Evolutionary conservation across 1,139 yeast species (phyloP), one percentile per base, ranked within the genome.

Genomic region (Blastobotrys niveus): DNA sequence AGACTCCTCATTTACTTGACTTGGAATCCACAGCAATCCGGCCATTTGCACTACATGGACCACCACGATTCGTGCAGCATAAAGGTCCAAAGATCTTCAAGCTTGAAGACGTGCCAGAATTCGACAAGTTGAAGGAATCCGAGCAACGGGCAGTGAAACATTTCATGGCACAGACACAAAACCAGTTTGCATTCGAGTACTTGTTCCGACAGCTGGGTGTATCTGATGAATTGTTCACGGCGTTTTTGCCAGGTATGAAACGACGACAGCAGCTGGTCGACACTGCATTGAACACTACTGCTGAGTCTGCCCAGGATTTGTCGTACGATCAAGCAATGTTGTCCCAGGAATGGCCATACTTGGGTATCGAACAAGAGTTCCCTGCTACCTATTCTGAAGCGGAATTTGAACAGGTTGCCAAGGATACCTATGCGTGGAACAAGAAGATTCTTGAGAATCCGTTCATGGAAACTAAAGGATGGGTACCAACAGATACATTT

Each of bases 401-500:
- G 42, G 79, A 75, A 51, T 59, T 77, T 20, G 77, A 72, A 40
- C 65, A 70, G 41, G 83, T 82, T 59, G 78, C 77, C 46, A 60
- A 67, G 24, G 77, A 75, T 25, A 72, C 86, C 56, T 80, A 76
- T 50, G 76, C 72, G 36, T 82, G 86, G 67, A 91, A 85, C 62
- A 67, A 76, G 53, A 79, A 77, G 53, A 67, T 84, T 41, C 74
- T 82, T 31, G 71, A 79, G 6, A 76, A 80, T 45, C 96, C 96
- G 38, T 88, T 88, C 64, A 81, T 86, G 30, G 93, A 93, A 40
- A 85, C 96, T 31, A 84, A 86, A 47, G 96, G 96, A 5, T 89
- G 96, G 96, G 76, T 91, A 48, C 96, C 97, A 21, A 95, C 86
- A 61, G 95, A 87, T 59, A 77, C 87, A 82, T 88, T 89, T 60